Base-by-base conservation (phyloP, 495 filamentous ascomycete genomes). In the Aspergillus avenaceus region DNA sequence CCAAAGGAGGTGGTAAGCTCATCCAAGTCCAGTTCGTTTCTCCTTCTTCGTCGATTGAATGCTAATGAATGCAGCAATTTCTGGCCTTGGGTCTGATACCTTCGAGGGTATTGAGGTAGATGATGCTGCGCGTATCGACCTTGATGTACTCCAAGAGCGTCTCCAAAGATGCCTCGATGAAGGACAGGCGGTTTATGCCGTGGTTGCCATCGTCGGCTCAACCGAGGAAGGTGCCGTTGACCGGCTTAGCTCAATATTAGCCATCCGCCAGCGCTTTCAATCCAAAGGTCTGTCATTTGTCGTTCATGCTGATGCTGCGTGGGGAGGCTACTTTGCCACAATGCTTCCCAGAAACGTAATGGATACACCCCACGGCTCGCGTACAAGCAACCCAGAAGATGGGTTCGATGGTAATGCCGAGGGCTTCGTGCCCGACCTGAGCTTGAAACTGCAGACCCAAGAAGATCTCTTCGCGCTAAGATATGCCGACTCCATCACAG, bases 311-410 rank as follows among this genome's bases (percentile, higher is more conserved):
- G 75, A 77, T 54, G 72, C 71, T 5, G 74, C 73, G 0, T 78
- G 75, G 76, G 73, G 75, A 21, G 75, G 75, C 5, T 80, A 78
- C 49, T 78, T 80, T 53, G 58, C 61, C 46, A 62, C 70, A 0
- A 72, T 75, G 71, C 49, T 75, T 22, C 67, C 58, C n/a, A 13
- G 34, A 9, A 34, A 16, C 18, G 13, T 38, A 5, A 7, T 14
- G 7, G 55, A 49, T 21, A 49, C 12, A 14, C 31, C 31, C 4
- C 31, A 2, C 13, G 31, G 31, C n/a, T 14, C 31, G 18, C n/a
- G 31, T 7, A 12, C 12, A 2, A 34, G 31, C 31, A n/a, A 34
- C 8, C 31, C 31, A 14, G 31, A 38, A 18, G 34, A 38, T 21
- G 34, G 34, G 34, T 34, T 34, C 31, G 31, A 34, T 16, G 31